These are phyloP conservation scores for Plasmodium coatneyi DNA, from an alignment of 169 alveolate genomes.

Conservation along the genomic window DNA sequence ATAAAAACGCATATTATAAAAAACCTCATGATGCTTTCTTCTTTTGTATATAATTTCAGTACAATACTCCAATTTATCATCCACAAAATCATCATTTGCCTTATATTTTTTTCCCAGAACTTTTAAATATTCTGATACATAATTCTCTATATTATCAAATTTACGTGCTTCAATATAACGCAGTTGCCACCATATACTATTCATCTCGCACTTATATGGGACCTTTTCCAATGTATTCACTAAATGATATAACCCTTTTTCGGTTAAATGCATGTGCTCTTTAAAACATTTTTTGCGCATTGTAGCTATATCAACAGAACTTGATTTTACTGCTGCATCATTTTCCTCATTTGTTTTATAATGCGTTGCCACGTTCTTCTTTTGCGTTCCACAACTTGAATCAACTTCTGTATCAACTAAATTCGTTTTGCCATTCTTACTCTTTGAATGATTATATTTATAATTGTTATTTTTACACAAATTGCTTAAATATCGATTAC, in stretches of 20 bases:
- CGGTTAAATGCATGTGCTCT: background rate
- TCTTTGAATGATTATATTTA: background rate
- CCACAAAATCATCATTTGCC: background rate
- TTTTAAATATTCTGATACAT: background rate
- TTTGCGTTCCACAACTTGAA: background rate
- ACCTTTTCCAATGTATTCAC: background rate
- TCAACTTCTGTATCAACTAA: background rate
- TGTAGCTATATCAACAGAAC: background rate
- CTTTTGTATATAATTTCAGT: background rate
- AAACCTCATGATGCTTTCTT: constrained; percentile 2
- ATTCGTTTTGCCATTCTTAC: background rate
- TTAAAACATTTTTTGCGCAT: constrained; percentile 15
- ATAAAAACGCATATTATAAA: constrained; percentile 16
- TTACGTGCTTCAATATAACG: constrained; percentile 14
- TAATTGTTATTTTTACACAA: background rate
- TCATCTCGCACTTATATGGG: background rate
- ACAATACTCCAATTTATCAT: background rate
- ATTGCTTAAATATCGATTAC: background rate
- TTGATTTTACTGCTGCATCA: background rate
- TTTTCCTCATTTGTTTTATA: background rate
- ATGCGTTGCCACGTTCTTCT: background rate
- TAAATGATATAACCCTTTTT: constrained; percentile 8
- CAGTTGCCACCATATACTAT: constrained; percentile 4
- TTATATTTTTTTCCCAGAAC: background rate
- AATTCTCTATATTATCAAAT: background rate